Conservation (phyloP, 306 rosid species). For the Vigna radiata region DNA sequence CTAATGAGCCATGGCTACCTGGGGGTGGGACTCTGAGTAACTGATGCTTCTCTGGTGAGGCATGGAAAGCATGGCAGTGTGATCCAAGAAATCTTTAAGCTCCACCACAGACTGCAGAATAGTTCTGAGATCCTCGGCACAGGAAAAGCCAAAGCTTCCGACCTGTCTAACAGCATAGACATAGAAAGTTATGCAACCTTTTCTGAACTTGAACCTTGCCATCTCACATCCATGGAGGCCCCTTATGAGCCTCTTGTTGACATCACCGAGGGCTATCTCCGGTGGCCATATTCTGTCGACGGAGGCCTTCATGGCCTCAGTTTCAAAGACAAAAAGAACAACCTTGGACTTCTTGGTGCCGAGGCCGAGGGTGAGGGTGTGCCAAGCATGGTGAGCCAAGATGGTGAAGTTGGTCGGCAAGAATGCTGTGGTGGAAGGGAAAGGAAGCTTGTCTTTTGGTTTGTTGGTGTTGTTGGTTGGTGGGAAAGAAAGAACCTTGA, state of each 20-base stretch:
- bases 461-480: slow-evolving; percentile 53
- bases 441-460: slow-evolving; percentile 51
- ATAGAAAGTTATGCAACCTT: slow-evolving; percentile 92
- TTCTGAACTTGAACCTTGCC: slow-evolving; percentile 96
- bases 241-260: slow-evolving; percentile 76
- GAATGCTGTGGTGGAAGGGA: slow-evolving; percentile 88
- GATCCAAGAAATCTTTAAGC: slow-evolving; percentile 96
- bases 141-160: slow-evolving; percentile 71
- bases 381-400: slow-evolving; percentile 97
- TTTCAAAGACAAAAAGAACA: slow-evolving; percentile 79
- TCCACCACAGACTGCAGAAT: slow-evolving; percentile 82
- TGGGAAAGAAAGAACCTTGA: slow-evolving; percentile 77
- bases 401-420: slow-evolving; percentile 95
- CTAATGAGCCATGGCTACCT: slow-evolving; percentile 91
- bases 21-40: slow-evolving; percentile 52
- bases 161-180: slow-evolving; percentile 80
- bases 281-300: slow-evolving; percentile 80
- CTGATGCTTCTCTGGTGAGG: slow-evolving; percentile 82
- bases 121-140: slow-evolving; percentile 73
- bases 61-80: slow-evolving; percentile 93
- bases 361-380: slow-evolving; percentile 91
- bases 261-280: slow-evolving; percentile 89
- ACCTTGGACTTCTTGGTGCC: slow-evolving; percentile 96
- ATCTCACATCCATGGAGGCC: slow-evolving; percentile 78
- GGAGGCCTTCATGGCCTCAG: slow-evolving; percentile 60